phyloP scores from a whole-genome alignment of 225 moss, liverwort and hornwort genomes.

The Neckera pumila region DNA sequence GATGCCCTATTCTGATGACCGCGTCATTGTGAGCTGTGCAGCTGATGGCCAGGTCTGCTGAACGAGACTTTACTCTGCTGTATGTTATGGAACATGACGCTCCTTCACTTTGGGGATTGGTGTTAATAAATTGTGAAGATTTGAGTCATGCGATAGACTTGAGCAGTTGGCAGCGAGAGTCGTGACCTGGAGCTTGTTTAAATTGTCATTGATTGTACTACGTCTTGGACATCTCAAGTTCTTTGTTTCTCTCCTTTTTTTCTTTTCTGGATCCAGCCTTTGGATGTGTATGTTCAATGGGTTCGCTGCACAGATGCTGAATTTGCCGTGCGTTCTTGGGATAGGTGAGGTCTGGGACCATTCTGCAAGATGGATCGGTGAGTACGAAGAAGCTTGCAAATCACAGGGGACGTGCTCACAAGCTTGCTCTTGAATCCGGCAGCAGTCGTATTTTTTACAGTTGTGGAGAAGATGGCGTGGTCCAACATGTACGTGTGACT shows the following conservation, averaged over 20 bases:
- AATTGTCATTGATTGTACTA: not conserved
- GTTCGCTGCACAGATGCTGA: not conserved
- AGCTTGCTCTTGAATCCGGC: constrained; percentile 74
- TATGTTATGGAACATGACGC: not conserved
- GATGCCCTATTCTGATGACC: constrained; percentile 83
- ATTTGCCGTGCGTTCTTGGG: not conserved
- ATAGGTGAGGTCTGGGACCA: constrained; percentile 70
- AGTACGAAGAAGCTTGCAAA: constrained; percentile 61
- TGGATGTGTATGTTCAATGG: not conserved
- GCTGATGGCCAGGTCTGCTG: constrained; percentile 59
- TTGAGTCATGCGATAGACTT: not conserved
- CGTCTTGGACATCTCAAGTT: not conserved
- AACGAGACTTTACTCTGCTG: not conserved
- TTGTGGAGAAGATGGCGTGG: constrained; percentile 59
- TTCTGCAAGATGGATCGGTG: constrained; percentile 57
- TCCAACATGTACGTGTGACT: constrained; percentile 25
- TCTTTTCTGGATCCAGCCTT: not conserved
- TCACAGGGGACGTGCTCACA: constrained; percentile 73
- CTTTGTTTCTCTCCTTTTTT: not conserved
- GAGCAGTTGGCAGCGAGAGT: not conserved
- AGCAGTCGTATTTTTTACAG: constrained; percentile 71
- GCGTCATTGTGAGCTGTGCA: constrained; percentile 57
- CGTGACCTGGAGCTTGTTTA: not conserved
- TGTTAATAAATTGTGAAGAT: not conserved
- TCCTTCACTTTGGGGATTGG: not conserved